Base-by-base conservation (phyloP, 1,139 yeast species). In the Spathaspora sp. region DNA sequence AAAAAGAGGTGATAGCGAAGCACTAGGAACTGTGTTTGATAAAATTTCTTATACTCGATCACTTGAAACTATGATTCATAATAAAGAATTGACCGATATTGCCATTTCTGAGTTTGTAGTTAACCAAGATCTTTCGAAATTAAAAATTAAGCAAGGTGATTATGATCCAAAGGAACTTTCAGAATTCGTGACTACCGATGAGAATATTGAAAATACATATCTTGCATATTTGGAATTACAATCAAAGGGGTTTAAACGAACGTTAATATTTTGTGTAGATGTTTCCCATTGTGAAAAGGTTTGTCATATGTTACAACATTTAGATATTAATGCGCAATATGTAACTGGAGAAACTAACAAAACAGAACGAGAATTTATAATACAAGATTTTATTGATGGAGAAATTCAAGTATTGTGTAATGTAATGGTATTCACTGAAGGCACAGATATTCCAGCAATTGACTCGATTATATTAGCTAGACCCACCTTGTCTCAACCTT, bases 371-470 rank as follows among this genome's bases (percentile, higher is more conserved):
- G 74, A 68, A 10, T 59, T 64, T 1, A 72, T 83, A 0, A 64
- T 90, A 1, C 66, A 70, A 2, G 84, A 79, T 41, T 91, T 91
- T 59, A 77, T 74, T 50, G 56, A 65, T 1, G 91, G 95, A 0
- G 59, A 73, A 15, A 73, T 88, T 24, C 81, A 86, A 3, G 95
- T 93, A 0, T 65, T 91, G 25, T 79, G 95, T 64, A 93, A 93
- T 59, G 95, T 96, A 58, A 89, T 86, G 20, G 89, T 91, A 2
- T 86, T 91, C 56, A 91, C 97, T 0, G 99, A 93, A 63, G 99
- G 99, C 0, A 89, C 98, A 0, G 98, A 91, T 65, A 84, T 91
- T 18, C 98, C 98, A 2, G 84, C 85, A 52, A 86, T 91, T 47
- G 98, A 91, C 60, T 84, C 90, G 24, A 68, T 91, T 7, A 70